These are phyloP conservation scores for Carex littledalei DNA, from an alignment of 176 grass and related monocot species.

Conservation along the genomic window DNA sequence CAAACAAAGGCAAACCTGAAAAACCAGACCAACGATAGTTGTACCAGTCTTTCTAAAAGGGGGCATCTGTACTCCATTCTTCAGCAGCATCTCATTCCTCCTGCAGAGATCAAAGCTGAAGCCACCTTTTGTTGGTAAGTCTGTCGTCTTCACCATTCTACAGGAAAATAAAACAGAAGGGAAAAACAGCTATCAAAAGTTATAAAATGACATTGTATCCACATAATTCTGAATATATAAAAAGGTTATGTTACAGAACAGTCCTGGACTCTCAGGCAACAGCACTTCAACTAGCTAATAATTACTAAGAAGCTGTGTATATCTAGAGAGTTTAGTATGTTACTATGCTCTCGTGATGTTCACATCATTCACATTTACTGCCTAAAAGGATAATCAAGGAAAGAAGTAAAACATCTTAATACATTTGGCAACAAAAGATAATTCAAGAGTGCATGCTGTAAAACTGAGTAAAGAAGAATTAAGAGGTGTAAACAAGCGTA, in stretches of 20 bases:
- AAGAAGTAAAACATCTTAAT: neutral
- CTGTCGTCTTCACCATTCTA: constrained; percentile 58
- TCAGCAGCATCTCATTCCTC: constrained; percentile 60
- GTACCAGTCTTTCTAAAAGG: constrained; percentile 79
- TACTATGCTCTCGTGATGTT: neutral
- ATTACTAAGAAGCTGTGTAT: neutral
- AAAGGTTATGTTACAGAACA: neutral
- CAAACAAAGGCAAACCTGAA: constrained; percentile 36
- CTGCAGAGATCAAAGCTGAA: constrained; percentile 74
- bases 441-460: neutral
- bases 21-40: constrained; percentile 85
- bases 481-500: too few relatives aligned
- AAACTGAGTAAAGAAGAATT: neutral
- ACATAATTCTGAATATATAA: neutral
- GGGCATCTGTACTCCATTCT: constrained; percentile 55
- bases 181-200: neutral
- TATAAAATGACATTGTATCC: neutral
- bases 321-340: neutral
- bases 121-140: constrained; percentile 71
- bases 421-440: neutral
- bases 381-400: neutral
- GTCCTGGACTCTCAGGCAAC: neutral
- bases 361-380: neutral
- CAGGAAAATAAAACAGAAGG: neutral
- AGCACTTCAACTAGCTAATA: neutral